Evolutionary conservation across 176 grass and related monocot species (phyloP), one percentile per base, ranked within the genome.

Genomic region (Tillandsia fasciculata): DNA sequence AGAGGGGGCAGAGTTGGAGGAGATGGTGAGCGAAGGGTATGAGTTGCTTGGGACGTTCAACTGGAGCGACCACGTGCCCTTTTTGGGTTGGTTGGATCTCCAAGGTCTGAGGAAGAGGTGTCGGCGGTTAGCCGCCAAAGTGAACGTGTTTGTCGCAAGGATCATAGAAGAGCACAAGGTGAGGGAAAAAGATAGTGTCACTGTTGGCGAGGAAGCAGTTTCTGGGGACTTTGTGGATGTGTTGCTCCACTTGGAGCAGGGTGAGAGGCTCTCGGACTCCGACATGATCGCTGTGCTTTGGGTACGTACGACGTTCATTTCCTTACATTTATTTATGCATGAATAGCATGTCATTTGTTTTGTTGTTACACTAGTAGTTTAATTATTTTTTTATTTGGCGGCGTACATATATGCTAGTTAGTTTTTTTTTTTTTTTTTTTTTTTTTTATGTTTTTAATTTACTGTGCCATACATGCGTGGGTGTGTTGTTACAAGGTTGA

Each of bases 201-300:
- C 50, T 23, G 54, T 51, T 26, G 48, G 61, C 12, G 18, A 66
- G 23, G 69, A n/a, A 4, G 51, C 9, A 22, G 52, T n/a, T 48
- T n/a, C 28, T 51, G 72, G 49, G 23, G 71, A 73, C 53, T 81
- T 81, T 73, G 72, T 81, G 3, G 65, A 76, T 81, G 79, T 81
- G 27, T 54, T 81, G 65, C 26, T 81, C 42, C 26, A 73, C 48
- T 73, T 73, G 53, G 56, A 73, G 56, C 11, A 64, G 14, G 78
- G 74, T 33, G 65, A 75, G 28, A 69, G 52, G 53, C 72, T 81
- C 33, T 69, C 65, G 2, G 79, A 81, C 47, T 20, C 79, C 27
- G 79, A 81, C 53, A 81, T 81, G 79, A 56, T 76, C 29, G 79
- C 79, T 11, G 49, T 81, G 48, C 72, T 81, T 26, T 81, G 71